Percentiles rank a stretch among this genome's conserved stretches.
Conservation (phyloP, 1,139 yeast species). For the Debaryomyces udenii region DNA sequence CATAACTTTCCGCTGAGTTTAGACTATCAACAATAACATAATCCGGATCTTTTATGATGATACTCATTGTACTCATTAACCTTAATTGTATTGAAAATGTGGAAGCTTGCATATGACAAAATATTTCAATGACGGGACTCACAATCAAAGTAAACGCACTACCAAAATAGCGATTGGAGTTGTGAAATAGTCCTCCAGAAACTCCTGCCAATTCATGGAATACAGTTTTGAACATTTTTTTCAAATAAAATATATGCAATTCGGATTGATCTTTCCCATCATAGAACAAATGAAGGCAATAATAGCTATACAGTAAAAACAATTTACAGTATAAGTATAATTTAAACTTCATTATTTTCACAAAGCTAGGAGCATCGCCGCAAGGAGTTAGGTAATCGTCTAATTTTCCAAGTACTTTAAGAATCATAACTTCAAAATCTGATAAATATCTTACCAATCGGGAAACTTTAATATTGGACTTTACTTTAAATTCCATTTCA, state of each 20-base stretch:
- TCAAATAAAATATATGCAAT: conserved; percentile 22
- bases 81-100: not conserved
- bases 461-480: conserved; percentile 1
- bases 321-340: conserved; percentile 17
- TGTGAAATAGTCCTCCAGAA: conserved; percentile 5
- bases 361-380: not conserved
- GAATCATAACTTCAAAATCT: conserved; percentile 1
- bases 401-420: not conserved
- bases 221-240: conserved; percentile 15
- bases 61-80: not conserved
- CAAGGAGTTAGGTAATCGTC: not conserved
- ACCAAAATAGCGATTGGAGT: conserved; percentile 13
- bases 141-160: conserved; percentile 15
- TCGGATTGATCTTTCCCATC: conserved; percentile 18
- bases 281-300: conserved; percentile 21
- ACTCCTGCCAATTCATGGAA: conserved; percentile 4
- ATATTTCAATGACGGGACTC: conserved; percentile 16
- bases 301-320: conserved; percentile 19
- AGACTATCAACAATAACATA: not conserved
- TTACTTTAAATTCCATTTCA: conserved; percentile 8
- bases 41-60: not conserved
- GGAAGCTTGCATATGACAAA: conserved; percentile 14
- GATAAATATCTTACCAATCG: conserved; percentile 5
- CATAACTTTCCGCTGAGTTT: not conserved
- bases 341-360: conserved; percentile 12